Conservation (phyloP, 1,284 basidiomycete genomes). For the Ganoderma leucocontextum region DNA sequence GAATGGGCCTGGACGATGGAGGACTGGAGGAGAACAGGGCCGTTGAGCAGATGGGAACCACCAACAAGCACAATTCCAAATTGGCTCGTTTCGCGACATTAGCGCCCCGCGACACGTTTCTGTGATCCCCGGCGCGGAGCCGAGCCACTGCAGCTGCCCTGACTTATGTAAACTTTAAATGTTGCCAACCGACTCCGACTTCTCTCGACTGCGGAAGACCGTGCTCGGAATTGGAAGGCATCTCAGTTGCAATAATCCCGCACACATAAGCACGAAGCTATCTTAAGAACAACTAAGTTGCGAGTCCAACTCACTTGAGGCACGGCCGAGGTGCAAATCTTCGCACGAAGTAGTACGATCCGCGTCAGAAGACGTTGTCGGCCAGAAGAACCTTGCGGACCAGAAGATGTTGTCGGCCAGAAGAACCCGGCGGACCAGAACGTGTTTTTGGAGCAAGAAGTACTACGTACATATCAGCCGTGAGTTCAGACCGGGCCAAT, state of each 20-base stretch:
- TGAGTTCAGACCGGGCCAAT: neutral
- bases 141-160: neutral
- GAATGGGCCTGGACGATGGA: neutral
- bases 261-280: neutral
- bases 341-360: neutral
- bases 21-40: neutral
- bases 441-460: neutral
- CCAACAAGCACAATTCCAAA: slow-evolving; percentile 3
- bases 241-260: neutral
- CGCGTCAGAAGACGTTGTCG: neutral
- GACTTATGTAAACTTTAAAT: neutral
- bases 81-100: neutral
- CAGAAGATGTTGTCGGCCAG: neutral
- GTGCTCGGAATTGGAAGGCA: neutral
- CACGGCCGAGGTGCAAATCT: neutral
- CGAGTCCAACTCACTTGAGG: neutral
- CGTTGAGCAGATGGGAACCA: neutral
- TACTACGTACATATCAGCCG: neutral
- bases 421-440: neutral
- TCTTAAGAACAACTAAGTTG: neutral
- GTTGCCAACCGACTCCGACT: neutral
- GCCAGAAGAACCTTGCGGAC: neutral
- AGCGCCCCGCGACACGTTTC: neutral
- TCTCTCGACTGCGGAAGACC: neutral
- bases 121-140: neutral